Percentiles rank a stretch among this genome's conserved stretches.
Evolutionary conservation across 306 rosid genomes (phyloP).

Genomic region (Malus fusca): DNA sequence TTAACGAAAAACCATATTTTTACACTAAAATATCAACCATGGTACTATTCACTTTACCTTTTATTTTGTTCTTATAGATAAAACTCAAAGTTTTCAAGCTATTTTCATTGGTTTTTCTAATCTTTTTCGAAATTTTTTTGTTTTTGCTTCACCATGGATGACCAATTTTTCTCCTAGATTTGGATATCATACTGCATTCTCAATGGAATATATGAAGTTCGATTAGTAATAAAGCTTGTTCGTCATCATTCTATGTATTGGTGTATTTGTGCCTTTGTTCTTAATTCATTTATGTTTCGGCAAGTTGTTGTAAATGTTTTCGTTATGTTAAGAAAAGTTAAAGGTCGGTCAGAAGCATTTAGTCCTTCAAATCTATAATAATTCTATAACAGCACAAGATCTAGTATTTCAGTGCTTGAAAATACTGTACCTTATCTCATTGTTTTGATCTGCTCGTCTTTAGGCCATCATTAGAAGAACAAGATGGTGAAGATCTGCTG

Average conservation of each 20-base stretch:
- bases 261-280: not conserved
- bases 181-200: not conserved
- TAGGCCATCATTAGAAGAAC: constrained; percentile 24
- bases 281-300: not conserved
- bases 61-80: no score
- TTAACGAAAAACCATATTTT: no score
- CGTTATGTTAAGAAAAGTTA: not conserved
- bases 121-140: not conserved
- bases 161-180: not conserved
- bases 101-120: not conserved
- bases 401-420: not conserved
- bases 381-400: not conserved
- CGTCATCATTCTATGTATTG: not conserved
- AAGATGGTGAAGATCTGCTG: constrained; percentile 96
- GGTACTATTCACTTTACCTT: accelerated
- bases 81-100: no score
- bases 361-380: not conserved
- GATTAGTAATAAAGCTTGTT: not conserved
- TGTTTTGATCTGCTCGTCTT: not conserved
- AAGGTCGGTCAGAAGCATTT: not conserved
- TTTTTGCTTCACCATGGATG: not conserved
- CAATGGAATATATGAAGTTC: not conserved
- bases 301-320: not conserved
- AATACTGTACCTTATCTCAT: not conserved
- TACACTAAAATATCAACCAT: no score